Base-by-base conservation (phyloP, 768 basidiomycete species). In the Asterophora lycoperdoides region DNA sequence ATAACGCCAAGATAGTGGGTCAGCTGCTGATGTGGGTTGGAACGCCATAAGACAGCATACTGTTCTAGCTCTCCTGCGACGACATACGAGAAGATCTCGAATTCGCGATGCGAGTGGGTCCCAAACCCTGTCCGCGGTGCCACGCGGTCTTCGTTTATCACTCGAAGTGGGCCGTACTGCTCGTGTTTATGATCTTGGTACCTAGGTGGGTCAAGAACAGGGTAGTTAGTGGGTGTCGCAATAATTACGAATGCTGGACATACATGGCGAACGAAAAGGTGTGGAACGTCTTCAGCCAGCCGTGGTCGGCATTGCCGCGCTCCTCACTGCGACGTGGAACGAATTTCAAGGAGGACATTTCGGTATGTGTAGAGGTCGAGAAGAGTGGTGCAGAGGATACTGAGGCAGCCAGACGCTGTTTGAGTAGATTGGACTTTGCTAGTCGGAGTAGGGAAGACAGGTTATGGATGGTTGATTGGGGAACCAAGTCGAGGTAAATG, bases 81-180 rank as follows among this genome's bases (percentile, higher is more conserved):
- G 47, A 94, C 72, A 62, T 96, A 95, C 1, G 84, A 86, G 70
- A 93, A 96, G 53, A 96, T 97, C 60, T 96, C 93, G 56, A 89
- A 90, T 63, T 89, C 86, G 28, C 80, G 75, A 60, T 94, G 92
- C 5, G 77, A 75, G 66, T 93, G 90, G 0, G 83, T 86, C 2
- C 89, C 92, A 55, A 97, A 97, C 0, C 95, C 95, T 14, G 80
- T 84, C 14, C 67, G 59, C 5, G 86, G 69, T 4, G 75, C 77
- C 34, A 94, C 88, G n/a, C 89, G 83, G 58, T 93, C 91, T 66
- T 96, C 93, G 68, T 96, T 96, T 65, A 97, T 84, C 30, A 97
- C 89, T 8, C 93, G 80, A 1, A 97, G 78, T 13, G 80, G 58
- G 1, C 93, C 89, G 55, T 81, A 94, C 1, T 71, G 67, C 38